phyloP scores from a whole-genome alignment of 1,284 basidiomycete genomes.

The Vanrija sp. region DNA sequence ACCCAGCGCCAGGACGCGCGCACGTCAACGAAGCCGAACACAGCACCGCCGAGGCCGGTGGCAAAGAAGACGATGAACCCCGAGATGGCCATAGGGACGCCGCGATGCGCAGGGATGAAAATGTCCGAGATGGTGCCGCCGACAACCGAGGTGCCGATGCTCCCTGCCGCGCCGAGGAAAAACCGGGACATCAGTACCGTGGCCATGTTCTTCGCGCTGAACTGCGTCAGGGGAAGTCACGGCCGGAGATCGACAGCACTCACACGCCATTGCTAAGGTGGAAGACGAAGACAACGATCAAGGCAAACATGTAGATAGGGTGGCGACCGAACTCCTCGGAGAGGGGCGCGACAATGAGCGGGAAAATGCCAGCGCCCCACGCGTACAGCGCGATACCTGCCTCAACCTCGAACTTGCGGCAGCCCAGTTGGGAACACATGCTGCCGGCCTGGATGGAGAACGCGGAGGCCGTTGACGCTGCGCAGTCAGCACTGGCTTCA shows the following conservation, averaged over 20 bases:
- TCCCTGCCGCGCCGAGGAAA: conserved; percentile 60
- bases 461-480: conserved; percentile 56
- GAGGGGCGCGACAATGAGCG: conserved; percentile 66
- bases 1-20: conserved; percentile 71
- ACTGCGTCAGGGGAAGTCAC: conserved; percentile 13
- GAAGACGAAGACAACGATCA: conserved; percentile 58
- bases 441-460: conserved; percentile 59
- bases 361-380: conserved; percentile 52
- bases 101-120: conserved; percentile 39
- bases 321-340: conserved; percentile 72
- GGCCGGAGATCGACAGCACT: conserved; percentile 31
- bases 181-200: conserved; percentile 65
- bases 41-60: conserved; percentile 34
- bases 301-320: conserved; percentile 62
- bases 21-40: conserved; percentile 63
- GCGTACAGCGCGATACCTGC: conserved; percentile 60
- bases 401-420: conserved; percentile 59
- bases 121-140: conserved; percentile 72
- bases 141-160: conserved; percentile 65
- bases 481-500: neutral
- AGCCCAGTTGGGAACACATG: conserved; percentile 63
- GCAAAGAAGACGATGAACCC: conserved; percentile 40
- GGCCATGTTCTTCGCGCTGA: conserved; percentile 55
- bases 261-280: conserved; percentile 61
- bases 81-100: conserved; percentile 67